phyloP scores from a whole-genome alignment of 2,329 filamentous ascomycete genomes.

The Fusarium multiceps region DNA sequence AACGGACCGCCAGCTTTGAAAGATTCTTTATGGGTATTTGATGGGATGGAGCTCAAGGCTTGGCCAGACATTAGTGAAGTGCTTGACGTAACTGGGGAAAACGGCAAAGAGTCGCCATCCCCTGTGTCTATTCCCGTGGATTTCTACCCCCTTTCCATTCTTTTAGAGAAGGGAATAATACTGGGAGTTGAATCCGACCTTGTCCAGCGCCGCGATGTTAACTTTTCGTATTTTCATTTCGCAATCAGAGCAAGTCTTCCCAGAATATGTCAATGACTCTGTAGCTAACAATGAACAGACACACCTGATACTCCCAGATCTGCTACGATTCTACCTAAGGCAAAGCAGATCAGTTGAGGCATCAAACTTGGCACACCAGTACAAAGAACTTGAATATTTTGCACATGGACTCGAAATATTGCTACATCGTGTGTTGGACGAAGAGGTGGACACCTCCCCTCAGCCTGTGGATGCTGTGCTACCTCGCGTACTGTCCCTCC shows the following conservation, averaged over 20 bases:
- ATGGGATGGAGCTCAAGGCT: slow-evolving; percentile 84
- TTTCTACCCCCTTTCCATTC: slow-evolving; percentile 90
- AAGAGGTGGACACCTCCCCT: slow-evolving; percentile 83
- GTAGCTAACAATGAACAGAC: slow-evolving; percentile 65
- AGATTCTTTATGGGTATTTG: slow-evolving; percentile 95
- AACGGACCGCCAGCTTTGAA: slow-evolving; percentile 65
- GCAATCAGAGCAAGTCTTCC: slow-evolving; percentile 77
- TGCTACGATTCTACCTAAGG: slow-evolving; percentile 82
- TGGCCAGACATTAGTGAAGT: slow-evolving; percentile 93
- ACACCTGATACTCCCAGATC: slow-evolving; percentile 89
- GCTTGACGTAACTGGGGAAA: slow-evolving; percentile 74
- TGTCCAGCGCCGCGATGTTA: slow-evolving; percentile 91
- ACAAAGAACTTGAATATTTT: slow-evolving; percentile 89
- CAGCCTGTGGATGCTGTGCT: slow-evolving; percentile 72
- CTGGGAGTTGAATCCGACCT: slow-evolving; percentile 92
- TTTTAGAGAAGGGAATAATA: slow-evolving; percentile 90
- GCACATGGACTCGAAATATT: slow-evolving; percentile 92
- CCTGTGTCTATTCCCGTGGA: slow-evolving; percentile 86
- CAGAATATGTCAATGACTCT: background rate
- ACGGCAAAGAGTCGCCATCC: slow-evolving; percentile 75
- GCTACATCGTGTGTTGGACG: slow-evolving; percentile 91
- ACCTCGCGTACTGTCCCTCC: slow-evolving; percentile 70
- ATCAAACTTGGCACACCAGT: slow-evolving; percentile 83
- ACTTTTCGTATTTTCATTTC: slow-evolving; percentile 90
- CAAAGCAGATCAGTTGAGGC: slow-evolving; percentile 83